Base-by-base conservation (phyloP, 129 eudicot species). In the Smallanthus sonchifolius region DNA sequence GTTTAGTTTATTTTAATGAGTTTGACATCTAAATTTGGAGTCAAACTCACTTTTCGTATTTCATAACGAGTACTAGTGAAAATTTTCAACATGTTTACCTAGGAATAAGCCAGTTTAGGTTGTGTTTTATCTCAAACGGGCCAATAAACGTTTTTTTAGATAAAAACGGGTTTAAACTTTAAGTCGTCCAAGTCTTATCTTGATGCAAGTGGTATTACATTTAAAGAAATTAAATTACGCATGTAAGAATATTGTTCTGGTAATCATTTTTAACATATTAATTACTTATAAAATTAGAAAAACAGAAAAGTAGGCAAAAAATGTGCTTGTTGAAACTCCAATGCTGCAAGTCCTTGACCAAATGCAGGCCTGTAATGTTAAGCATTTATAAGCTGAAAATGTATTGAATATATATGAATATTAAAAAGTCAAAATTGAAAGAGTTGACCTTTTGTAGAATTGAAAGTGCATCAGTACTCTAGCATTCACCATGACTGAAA, bases 401-500 rank as follows among this genome's bases (percentile, higher is more conserved):
- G 40, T 73, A 65, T 35, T 4, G 36, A 61, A 45, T 65, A 54
- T 14, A 40, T 4, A 59, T 30, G 34, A 30, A 52, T 6, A 47
- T 5, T 28, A 44, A 40, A 77, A 77, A 34, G n/a, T 42, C 63
- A n/a, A 24, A 24, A 0, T 0, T 24, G 30, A 35, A 17, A 57
- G 64, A 69, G 40, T 13, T 56, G 54, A 91, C 97, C 88, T 89
- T 86, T 76, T 88, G 60, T 28, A 94, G 84, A 43, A 81, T 34
- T 24, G 96, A 68, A 72, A 86, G 93, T 28, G 96, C 93, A 9
- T 70, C 74, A 43, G 54, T 15, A 82, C 98, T 93, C 63, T 70
- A 83, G 88, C 97, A 94, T 73, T 74, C 69, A 6, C 98, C 98
- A 44, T 94, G 97, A 67, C 81, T 88, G 40, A 82, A 94, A 60